Conservation (phyloP, 1,139 yeast species). For the Geotrichum europaeum region DNA sequence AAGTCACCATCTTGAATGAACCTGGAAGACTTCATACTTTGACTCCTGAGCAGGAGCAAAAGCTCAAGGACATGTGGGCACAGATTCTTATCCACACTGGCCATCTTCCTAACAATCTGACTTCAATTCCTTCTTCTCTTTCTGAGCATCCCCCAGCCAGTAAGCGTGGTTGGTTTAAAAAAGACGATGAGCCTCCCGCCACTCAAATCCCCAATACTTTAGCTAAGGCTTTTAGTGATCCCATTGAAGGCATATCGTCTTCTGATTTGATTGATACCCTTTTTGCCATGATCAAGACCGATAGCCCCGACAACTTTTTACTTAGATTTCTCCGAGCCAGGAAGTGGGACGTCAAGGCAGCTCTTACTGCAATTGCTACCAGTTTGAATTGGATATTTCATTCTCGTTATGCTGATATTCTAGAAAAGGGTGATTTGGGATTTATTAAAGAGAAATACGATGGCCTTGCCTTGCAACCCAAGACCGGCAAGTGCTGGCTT, state of each 20-base stretch:
- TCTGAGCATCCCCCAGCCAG: conserved; percentile 22
- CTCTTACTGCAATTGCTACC: conserved; percentile 58
- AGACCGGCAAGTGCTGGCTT: conserved; percentile 55
- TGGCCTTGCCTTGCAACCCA: conserved; percentile 48
- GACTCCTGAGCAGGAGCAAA: conserved; percentile 56
- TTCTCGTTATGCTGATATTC: conserved; percentile 49
- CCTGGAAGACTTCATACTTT: conserved; percentile 47
- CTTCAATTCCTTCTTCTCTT: conserved; percentile 22
- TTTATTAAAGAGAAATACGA: conserved; percentile 34
- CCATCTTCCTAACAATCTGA: conserved; percentile 42
- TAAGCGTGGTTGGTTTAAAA: conserved; percentile 26
- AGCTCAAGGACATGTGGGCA: conserved; percentile 72
- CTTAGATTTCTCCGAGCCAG: conserved; percentile 68
- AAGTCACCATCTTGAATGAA: neutral
- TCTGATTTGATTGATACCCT: conserved; percentile 22
- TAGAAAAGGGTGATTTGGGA: conserved; percentile 57
- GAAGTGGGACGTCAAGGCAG: conserved; percentile 62
- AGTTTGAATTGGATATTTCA: conserved; percentile 67
- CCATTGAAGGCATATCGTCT: conserved; percentile 11
- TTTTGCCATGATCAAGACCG: conserved; percentile 55
- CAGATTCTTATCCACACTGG: conserved; percentile 58
- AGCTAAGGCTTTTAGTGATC: neutral
- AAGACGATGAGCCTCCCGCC: conserved; percentile 7
- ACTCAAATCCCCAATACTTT: conserved; percentile 16
- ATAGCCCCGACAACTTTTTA: conserved; percentile 63